phyloP scores from a whole-genome alignment of 1,139 yeast genomes.

The Yamadazyma friedrichii region DNA sequence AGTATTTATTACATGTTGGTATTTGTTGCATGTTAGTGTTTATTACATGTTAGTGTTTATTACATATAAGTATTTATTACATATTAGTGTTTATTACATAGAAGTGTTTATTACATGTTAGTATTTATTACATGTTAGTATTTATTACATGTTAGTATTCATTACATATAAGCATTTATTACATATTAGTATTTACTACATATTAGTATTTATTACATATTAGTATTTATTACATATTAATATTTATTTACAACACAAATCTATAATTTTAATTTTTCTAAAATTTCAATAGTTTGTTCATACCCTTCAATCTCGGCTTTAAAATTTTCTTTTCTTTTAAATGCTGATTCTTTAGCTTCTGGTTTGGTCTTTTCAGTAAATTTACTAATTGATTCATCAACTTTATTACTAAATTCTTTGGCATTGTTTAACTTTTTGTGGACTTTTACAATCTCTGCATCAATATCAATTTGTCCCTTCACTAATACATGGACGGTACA shows the following conservation, averaged over 20 bases:
- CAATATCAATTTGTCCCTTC: slow-evolving; percentile 92
- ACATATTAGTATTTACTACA: no score
- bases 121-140: no score
- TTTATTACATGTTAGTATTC: no score
- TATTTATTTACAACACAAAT: slow-evolving; percentile 1
- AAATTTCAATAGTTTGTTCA: slow-evolving; percentile 71
- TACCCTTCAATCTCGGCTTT: slow-evolving; percentile 86
- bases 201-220: no score
- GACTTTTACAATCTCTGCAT: slow-evolving; percentile 84
- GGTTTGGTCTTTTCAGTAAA: slow-evolving; percentile 83
- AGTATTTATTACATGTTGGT: no score
- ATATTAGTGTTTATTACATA: no score
- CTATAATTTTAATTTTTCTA: slow-evolving; percentile 69
- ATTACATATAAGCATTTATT: no score
- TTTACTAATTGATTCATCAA: slow-evolving; percentile 54
- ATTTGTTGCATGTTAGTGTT: no score
- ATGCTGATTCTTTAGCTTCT: slow-evolving; percentile 77
- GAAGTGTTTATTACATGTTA: no score
- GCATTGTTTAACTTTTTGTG: slow-evolving; percentile 68
- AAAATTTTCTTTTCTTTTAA: slow-evolving; percentile 64
- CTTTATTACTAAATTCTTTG: slow-evolving; percentile 45
- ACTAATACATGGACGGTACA: slow-evolving; percentile 88
- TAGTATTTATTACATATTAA: not conserved
- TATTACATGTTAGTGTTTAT: no score
- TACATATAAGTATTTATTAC: no score